A percentile compares a stretch with the other conserved stretches of the same genome.
These are phyloP conservation scores for Erigeron canadensis DNA, from an alignment of 129 eudicot species.

Conservation along the genomic window DNA sequence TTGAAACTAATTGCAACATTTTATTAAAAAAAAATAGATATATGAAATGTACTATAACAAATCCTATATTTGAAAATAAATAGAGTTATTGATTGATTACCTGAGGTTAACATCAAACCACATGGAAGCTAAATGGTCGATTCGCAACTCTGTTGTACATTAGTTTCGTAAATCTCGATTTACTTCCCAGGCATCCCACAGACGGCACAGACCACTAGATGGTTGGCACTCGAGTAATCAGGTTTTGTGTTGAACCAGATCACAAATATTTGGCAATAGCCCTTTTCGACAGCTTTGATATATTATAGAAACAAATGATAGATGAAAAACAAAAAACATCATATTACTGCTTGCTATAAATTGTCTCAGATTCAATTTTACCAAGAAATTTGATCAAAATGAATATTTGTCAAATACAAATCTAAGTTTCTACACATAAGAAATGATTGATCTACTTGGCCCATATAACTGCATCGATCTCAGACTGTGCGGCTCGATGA, in stretches of 20 bases:
- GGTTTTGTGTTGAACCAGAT: too few relatives aligned
- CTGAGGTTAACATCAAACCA: background rate
- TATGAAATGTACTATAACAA: too few relatives aligned
- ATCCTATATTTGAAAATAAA: too few relatives aligned
- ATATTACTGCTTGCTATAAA: too few relatives aligned
- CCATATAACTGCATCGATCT: constrained; percentile 93
- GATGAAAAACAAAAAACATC: too few relatives aligned
- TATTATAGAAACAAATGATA: too few relatives aligned
- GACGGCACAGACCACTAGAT: too few relatives aligned
- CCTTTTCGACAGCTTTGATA: too few relatives aligned
- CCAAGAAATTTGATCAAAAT: background rate
- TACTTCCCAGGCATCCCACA: too few relatives aligned
- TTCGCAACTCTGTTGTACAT: background rate
- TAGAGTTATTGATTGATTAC: too few relatives aligned
- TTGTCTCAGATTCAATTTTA: background rate
- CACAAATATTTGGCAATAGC: too few relatives aligned
- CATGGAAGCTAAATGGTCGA: background rate
- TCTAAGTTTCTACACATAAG: background rate
- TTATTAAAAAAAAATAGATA: background rate
- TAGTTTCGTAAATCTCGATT: background rate
- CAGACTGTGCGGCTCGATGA: constrained; percentile 85
- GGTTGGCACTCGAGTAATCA: too few relatives aligned
- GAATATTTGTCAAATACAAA: background rate
- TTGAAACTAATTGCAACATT: background rate
- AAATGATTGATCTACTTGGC: constrained; percentile 43